A percentile compares a stretch with the other conserved stretches of the same genome.
Evolutionary conservation across 148 eudicot species (phyloP).

Genomic region (Drosera capensis): DNA sequence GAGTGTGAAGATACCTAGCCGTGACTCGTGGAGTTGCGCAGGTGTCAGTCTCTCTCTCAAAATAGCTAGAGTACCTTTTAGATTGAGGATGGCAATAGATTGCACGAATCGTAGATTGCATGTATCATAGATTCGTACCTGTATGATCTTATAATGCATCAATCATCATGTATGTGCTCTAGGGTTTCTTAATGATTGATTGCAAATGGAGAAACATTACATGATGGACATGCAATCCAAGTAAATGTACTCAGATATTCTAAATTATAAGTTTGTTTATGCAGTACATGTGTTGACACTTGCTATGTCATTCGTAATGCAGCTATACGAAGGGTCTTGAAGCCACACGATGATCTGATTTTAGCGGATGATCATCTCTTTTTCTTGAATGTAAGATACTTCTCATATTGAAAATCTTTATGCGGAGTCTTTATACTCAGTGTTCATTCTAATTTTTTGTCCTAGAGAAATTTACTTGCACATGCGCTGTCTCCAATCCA

Average conservation of each 20-base stretch:
- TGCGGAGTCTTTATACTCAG: neutral
- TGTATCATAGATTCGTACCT: too few relatives aligned
- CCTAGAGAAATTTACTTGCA: neutral
- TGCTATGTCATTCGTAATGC: conserved; percentile 5
- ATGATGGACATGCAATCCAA: too few relatives aligned
- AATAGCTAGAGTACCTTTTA: too few relatives aligned
- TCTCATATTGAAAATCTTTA: neutral
- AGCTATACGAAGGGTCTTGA: conserved; percentile 57
- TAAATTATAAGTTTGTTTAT: neutral
- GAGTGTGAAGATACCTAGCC: too few relatives aligned
- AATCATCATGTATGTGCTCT: too few relatives aligned
- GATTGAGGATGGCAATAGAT: too few relatives aligned
- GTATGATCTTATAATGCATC: too few relatives aligned
- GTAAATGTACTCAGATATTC: neutral
- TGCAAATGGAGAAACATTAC: too few relatives aligned
- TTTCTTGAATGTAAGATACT: conserved; percentile 59
- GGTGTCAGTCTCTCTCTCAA: too few relatives aligned
- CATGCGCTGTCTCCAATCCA: neutral
- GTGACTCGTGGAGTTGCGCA: too few relatives aligned
- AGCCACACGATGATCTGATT: conserved; percentile 36
- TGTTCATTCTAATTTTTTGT: neutral
- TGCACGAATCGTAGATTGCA: too few relatives aligned
- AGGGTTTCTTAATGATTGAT: too few relatives aligned
- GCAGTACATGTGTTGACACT: neutral
- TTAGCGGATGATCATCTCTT: conserved; percentile 60